Conservation (phyloP, 1,284 basidiomycete genomes). For the Ganoderma lingzhi region DNA sequence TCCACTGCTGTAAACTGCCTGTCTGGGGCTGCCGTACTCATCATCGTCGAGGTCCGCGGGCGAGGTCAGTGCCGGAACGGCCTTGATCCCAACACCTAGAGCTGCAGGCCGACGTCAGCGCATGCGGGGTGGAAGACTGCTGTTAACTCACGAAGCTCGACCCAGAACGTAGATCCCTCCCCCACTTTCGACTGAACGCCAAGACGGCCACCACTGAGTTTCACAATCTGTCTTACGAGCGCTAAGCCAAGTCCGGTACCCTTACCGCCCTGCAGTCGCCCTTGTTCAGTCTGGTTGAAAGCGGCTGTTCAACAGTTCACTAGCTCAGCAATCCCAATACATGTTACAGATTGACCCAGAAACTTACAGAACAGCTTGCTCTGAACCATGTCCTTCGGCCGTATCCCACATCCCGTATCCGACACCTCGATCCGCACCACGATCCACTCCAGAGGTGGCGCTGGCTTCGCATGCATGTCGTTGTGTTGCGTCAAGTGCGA, state of each 20-base stretch:
- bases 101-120: conserved; percentile 35
- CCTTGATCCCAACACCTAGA: conserved; percentile 49
- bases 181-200: conserved; percentile 74
- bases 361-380: conserved; percentile 79
- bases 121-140: background rate
- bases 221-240: conserved; percentile 90
- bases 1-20: conserved; percentile 19
- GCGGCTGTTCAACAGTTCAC: conserved; percentile 53
- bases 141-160: conserved; percentile 67
- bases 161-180: conserved; percentile 80
- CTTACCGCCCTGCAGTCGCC: conserved; percentile 87
- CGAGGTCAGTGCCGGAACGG: conserved; percentile 35
- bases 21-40: conserved; percentile 24
- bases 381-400: conserved; percentile 74
- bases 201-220: conserved; percentile 80
- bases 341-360: conserved; percentile 5
- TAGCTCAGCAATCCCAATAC: background rate
- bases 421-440: conserved; percentile 84
- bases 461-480: conserved; percentile 44
- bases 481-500: conserved; percentile 61
- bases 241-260: conserved; percentile 90
- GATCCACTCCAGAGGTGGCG: conserved; percentile 58
- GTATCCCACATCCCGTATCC: conserved; percentile 85
- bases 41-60: conserved; percentile 29
- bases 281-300: conserved; percentile 83